Conservation (phyloP, 2,329 filamentous ascomycete species). For the Talaromyces sp. region DNA sequence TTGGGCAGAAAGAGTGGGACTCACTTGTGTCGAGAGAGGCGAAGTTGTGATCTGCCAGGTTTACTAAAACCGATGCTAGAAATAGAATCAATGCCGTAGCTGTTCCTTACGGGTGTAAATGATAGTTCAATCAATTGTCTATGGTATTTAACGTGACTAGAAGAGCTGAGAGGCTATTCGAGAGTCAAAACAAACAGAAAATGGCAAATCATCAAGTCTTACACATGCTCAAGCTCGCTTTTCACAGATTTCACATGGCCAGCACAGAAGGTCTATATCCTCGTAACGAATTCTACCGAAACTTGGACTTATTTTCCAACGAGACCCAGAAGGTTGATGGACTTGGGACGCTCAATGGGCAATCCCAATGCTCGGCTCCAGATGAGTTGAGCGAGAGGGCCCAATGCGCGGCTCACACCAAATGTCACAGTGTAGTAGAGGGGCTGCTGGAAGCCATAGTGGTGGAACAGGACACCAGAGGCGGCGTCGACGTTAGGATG, state of each 20-base stretch:
- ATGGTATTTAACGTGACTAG: neutral
- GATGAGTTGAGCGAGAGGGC: constrained; percentile 87
- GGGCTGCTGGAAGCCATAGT: constrained; percentile 96
- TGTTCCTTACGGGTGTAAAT: neutral
- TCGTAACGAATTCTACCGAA: neutral
- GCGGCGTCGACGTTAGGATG: constrained; percentile 95
- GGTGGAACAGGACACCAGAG: constrained; percentile 93
- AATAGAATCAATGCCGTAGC: neutral
- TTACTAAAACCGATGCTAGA: neutral
- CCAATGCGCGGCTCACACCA: constrained; percentile 67
- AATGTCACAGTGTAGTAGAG: constrained; percentile 83
- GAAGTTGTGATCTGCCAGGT: constrained; percentile 38
- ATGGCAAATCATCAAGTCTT: neutral
- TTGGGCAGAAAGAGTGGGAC: constrained; percentile 59
- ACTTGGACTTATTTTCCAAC: constrained; percentile 52
- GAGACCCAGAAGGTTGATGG: constrained; percentile 85
- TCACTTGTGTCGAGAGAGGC: constrained; percentile 44
- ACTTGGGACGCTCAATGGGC: constrained; percentile 97
- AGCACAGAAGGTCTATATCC: neutral
- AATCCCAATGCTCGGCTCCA: constrained; percentile 93
- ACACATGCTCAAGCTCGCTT: constrained; percentile 1
- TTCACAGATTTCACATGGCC: neutral
- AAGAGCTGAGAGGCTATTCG: neutral
- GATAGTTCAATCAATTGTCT: neutral
- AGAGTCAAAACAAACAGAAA: neutral